Evolutionary conservation across 257 asterid species (phyloP).

Genomic region (Capsicum chinense): DNA sequence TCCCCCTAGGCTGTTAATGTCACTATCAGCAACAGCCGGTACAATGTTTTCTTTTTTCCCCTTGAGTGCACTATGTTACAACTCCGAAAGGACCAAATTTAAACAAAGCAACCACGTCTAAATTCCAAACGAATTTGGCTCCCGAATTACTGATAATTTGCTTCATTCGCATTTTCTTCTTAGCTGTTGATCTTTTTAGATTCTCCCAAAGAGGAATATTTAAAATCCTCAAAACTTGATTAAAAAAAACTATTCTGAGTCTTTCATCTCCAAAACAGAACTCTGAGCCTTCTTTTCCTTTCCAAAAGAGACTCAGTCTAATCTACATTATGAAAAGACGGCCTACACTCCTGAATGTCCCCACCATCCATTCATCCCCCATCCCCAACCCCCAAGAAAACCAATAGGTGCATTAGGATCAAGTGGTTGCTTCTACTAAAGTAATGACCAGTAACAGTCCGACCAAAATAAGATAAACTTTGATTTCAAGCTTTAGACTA

Average conservation of each 20-base stretch:
- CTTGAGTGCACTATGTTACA: not conserved
- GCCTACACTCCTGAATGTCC: not conserved
- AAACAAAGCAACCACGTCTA: not conserved
- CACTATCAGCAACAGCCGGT: too few species aligned
- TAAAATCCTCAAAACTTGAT: not conserved
- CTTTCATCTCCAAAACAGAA: too few species aligned
- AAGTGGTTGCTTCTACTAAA: constrained; percentile 4
- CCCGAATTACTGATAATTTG: too few species aligned
- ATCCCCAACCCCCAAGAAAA: not conserved
- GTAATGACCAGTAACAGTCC: not conserved
- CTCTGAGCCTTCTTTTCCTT: too few species aligned
- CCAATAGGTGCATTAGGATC: not conserved
- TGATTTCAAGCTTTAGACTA: constrained; percentile 38
- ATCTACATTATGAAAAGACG: too few species aligned
- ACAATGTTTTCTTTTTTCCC: not conserved
- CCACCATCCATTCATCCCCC: not conserved
- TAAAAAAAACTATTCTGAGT: too few species aligned
- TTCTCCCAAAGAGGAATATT: not conserved
- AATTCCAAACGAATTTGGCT: not conserved
- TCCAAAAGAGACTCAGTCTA: too few species aligned
- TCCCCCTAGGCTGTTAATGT: not conserved
- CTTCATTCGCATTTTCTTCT: not conserved
- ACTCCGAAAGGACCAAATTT: not conserved
- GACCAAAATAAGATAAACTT: constrained; percentile 9
- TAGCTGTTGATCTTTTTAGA: not conserved